Percentiles rank a stretch among this genome's conserved stretches.
phyloP scores from a whole-genome alignment of 106 monocot genomes.

The Apostasia ramifera region DNA sequence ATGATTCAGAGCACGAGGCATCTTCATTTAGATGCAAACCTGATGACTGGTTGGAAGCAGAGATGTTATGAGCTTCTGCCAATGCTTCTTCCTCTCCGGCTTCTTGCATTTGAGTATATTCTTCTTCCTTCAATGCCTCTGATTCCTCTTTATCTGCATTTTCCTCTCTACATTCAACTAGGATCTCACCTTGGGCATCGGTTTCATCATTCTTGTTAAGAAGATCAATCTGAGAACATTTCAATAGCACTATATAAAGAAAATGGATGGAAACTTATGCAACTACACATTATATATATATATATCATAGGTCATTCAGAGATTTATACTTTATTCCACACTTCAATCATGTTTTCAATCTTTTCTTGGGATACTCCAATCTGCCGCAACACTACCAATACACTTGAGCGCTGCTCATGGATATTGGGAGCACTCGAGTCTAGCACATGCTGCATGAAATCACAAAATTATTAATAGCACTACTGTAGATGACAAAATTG shows the following conservation, averaged over 20 bases:
- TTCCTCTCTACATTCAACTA: constrained; percentile 21
- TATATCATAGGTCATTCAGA: not conserved
- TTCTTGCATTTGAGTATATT: not conserved
- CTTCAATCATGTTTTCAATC: constrained; percentile 91
- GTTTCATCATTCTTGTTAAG: constrained; percentile 28
- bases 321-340: constrained; percentile 83
- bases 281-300: not conserved
- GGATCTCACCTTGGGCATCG: constrained; percentile 13
- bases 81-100: not conserved
- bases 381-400: constrained; percentile 74
- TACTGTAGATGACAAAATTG: no score
- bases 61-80: not conserved
- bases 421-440: constrained; percentile 79
- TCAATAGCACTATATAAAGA: constrained; percentile 4
- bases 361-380: constrained; percentile 89
- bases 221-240: constrained; percentile 72
- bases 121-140: constrained; percentile 6
- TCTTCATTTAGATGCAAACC: not conserved
- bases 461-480: not conserved
- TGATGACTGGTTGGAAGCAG: constrained; percentile 14
- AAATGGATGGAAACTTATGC: not conserved
- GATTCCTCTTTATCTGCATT: not conserved
- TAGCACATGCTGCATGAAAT: constrained; percentile 73
- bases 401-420: constrained; percentile 72
- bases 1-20: no score